Conservation (phyloP, 2,329 filamentous ascomycete genomes). For the Mollisiaceae sp. region DNA sequence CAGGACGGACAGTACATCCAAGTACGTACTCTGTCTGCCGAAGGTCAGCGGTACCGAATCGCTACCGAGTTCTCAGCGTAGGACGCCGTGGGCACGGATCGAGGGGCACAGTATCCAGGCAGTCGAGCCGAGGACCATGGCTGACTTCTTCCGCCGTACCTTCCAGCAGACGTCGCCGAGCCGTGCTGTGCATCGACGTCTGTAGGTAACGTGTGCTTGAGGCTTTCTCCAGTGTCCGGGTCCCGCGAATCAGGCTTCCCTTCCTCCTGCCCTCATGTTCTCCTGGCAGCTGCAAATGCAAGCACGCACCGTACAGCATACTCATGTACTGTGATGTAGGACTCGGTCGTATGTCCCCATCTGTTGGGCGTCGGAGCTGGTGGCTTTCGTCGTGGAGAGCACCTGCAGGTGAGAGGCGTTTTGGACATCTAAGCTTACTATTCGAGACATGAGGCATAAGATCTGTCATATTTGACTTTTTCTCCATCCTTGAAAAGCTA, state of each 20-base stretch:
- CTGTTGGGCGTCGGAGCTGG: not conserved
- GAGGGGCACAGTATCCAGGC: not conserved
- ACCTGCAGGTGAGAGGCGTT: not conserved
- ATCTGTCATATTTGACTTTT: not conserved
- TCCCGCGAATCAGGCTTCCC: not conserved
- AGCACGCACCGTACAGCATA: not conserved
- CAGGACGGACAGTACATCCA: not conserved
- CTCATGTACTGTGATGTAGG: constrained; percentile 1
- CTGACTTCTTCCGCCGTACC: constrained; percentile 1
- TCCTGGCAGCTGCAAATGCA: not conserved
- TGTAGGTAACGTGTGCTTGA: constrained; percentile 3
- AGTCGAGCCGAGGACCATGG: not conserved
- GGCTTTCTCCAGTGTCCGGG: not conserved
- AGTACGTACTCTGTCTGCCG: not conserved
- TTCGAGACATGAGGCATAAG: not conserved
- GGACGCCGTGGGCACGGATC: not conserved
- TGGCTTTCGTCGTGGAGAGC: not conserved
- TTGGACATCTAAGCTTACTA: constrained; percentile 2
- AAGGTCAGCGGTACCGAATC: not conserved
- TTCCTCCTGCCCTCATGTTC: no score
- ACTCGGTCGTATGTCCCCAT: not conserved
- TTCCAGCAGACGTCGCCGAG: not conserved
- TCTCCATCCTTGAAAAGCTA: not conserved
- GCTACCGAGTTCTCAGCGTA: not conserved
- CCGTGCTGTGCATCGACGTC: not conserved